Percentiles rank a stretch among this genome's conserved stretches.
Evolutionary conservation across 2,329 filamentous ascomycete species (phyloP).

Genomic region (Aspergillus aculeatus): DNA sequence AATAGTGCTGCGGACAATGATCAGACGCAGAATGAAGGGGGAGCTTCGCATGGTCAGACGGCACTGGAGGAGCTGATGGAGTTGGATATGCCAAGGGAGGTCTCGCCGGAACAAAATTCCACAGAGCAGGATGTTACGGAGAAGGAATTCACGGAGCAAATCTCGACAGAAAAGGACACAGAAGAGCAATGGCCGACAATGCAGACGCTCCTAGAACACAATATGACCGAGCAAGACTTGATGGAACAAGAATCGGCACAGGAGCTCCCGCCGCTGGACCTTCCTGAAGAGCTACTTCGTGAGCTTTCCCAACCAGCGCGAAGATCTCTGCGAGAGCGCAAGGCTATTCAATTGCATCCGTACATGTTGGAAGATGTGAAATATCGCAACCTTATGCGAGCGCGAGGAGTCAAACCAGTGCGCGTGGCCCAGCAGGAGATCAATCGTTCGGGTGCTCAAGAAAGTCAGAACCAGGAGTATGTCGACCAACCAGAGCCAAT

Average conservation of each 20-base stretch:
- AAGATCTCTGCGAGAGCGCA: slow-evolving; percentile 44
- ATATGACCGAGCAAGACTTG: neutral
- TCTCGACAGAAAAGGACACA: neutral
- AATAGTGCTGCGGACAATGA: neutral
- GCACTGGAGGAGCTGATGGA: slow-evolving; percentile 11
- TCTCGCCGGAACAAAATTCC: neutral
- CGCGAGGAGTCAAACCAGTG: slow-evolving; percentile 45
- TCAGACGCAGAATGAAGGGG: neutral
- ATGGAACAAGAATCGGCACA: neutral
- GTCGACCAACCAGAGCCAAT: slow-evolving; percentile 32
- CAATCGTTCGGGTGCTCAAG: slow-evolving; percentile 20
- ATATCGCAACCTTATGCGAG: slow-evolving; percentile 43
- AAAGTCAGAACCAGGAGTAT: slow-evolving; percentile 34
- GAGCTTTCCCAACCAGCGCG: slow-evolving; percentile 28
- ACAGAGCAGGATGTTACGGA: neutral
- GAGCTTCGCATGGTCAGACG: neutral
- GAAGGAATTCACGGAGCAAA: neutral
- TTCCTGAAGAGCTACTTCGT: slow-evolving; percentile 28
- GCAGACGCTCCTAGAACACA: too few relatives aligned
- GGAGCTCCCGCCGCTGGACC: slow-evolving; percentile 23
- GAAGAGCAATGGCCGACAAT: too few relatives aligned
- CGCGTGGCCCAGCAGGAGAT: slow-evolving; percentile 27
- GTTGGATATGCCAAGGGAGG: neutral
- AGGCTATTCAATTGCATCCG: slow-evolving; percentile 50
- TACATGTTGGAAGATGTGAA: slow-evolving; percentile 48